phyloP scores from a whole-genome alignment of 2,329 filamentous ascomycete species.

The Calonectria multiphialidica region DNA sequence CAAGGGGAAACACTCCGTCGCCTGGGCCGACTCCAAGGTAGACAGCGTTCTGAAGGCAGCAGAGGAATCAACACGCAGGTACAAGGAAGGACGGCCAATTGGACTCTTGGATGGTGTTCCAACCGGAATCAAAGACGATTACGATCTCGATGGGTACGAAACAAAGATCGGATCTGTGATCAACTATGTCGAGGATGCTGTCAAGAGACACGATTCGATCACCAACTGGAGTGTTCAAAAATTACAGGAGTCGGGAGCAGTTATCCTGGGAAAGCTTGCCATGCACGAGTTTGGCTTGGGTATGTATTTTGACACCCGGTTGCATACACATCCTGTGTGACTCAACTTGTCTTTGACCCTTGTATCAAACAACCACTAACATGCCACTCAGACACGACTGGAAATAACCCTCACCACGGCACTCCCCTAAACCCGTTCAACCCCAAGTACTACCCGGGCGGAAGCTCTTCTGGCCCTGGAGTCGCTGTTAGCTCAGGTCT shows the following conservation, averaged over 20 bases:
- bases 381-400: conserved; percentile 71
- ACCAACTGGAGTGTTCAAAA: conserved; percentile 80
- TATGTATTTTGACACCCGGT: conserved; percentile 46
- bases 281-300: conserved; percentile 84
- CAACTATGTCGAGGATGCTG: conserved; percentile 65
- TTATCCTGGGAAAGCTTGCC: conserved; percentile 78
- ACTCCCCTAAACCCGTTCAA: conserved; percentile 85
- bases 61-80: conserved; percentile 58
- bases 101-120: conserved; percentile 80
- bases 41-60: conserved; percentile 57
- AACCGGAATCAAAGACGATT: conserved; percentile 81
- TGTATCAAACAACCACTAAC: conserved; percentile 16
- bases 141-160: conserved; percentile 80
- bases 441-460: conserved; percentile 78
- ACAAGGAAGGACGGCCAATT: conserved; percentile 67
- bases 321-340: no score
- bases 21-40: conserved; percentile 58
- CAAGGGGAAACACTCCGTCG: conserved; percentile 55
- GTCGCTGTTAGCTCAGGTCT: conserved; percentile 79
- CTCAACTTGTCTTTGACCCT: not conserved
- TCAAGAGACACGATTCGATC: conserved; percentile 48
- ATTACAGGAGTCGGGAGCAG: conserved; percentile 76
- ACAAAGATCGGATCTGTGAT: conserved; percentile 73
- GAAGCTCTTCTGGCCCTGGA: conserved; percentile 79
- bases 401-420: conserved; percentile 79